phyloP scores from a whole-genome alignment of 192 early-diverging fungal species.

The Pilobolus umbonatus region DNA sequence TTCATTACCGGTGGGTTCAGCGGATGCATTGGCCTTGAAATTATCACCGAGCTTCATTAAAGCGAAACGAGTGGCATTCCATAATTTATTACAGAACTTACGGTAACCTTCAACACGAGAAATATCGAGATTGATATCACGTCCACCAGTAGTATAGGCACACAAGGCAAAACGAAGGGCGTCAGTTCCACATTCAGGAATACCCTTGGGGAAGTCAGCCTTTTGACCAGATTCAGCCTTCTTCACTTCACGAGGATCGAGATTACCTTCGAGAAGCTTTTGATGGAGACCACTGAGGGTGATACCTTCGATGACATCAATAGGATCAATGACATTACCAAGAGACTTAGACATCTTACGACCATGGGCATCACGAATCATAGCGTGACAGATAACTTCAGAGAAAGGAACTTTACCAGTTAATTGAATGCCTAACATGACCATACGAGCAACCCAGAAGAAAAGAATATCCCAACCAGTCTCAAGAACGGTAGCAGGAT shows the following conservation, averaged over 20 bases:
- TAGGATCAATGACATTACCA: constrained; percentile 97
- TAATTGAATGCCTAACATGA: constrained; percentile 95
- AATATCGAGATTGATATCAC: constrained; percentile 93
- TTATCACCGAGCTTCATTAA: constrained; percentile 89
- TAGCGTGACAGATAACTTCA: constrained; percentile 94
- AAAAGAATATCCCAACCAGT: constrained; percentile 99
- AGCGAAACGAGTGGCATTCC: constrained; percentile 98
- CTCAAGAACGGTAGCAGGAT: constrained; percentile 88
- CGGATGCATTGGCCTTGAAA: constrained; percentile 63
- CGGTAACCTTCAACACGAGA: constrained; percentile 97
- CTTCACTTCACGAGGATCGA: constrained; percentile 83
- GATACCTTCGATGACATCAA: constrained; percentile 96
- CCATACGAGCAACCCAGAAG: constrained; percentile 99
- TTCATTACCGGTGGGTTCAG: constrained; percentile 66
- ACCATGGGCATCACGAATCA: constrained; percentile 97
- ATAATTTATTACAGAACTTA: constrained; percentile 99
- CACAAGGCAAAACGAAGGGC: constrained; percentile 83
- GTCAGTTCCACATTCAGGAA: constrained; percentile 97
- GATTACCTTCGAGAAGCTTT: constrained; percentile 78
- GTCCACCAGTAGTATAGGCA: constrained; percentile 69
- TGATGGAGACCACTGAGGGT: constrained; percentile 70
- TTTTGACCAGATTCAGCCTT: constrained; percentile 84
- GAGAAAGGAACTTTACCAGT: constrained; percentile 95
- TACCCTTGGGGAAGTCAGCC: constrained; percentile 91
- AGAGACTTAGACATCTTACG: constrained; percentile 97